Percentiles rank a stretch among this genome's conserved stretches.
Evolutionary conservation across 2,329 filamentous ascomycete genomes (phyloP).

Genomic region (Colletotrichum tropicicola): DNA sequence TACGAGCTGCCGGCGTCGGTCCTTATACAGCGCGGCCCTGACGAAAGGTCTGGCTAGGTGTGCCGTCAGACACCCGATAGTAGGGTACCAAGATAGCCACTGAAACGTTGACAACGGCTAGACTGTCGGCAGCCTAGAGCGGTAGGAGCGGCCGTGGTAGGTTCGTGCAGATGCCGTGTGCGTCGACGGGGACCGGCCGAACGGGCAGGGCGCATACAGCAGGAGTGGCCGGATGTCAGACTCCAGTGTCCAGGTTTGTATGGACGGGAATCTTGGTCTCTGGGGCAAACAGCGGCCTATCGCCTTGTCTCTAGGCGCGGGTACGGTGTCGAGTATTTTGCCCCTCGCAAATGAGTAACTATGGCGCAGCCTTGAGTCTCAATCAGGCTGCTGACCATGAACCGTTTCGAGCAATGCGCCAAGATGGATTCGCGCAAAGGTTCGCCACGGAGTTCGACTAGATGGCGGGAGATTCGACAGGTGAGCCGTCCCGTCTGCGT

Average conservation of each 20-base stretch:
- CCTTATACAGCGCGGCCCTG: not conserved
- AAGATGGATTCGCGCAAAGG: not conserved
- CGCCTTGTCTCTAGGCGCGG: not conserved
- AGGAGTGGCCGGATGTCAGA: not conserved
- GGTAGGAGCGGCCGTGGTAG: not conserved
- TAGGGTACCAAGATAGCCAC: constrained; percentile 13
- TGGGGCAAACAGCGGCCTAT: not conserved
- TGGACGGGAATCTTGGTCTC: not conserved
- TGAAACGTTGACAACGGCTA: constrained; percentile 4
- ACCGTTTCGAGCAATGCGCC: not conserved
- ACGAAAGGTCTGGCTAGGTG: not conserved
- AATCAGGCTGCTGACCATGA: constrained; percentile 1
- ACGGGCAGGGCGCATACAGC: not conserved
- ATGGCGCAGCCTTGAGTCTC: not conserved
- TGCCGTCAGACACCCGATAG: not conserved
- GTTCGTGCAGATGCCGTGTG: constrained; percentile 5
- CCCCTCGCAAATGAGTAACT: not conserved
- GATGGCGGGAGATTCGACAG: not conserved
- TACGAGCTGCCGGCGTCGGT: not conserved
- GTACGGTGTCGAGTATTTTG: not conserved
- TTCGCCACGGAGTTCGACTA: not conserved
- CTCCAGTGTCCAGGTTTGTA: not conserved
- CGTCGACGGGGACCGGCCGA: not conserved
- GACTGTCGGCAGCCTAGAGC: not conserved
- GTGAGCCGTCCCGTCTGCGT: not conserved